Conservation (phyloP, 2,329 filamentous ascomycete genomes). For the Pseudogymnoascus sp. region DNA sequence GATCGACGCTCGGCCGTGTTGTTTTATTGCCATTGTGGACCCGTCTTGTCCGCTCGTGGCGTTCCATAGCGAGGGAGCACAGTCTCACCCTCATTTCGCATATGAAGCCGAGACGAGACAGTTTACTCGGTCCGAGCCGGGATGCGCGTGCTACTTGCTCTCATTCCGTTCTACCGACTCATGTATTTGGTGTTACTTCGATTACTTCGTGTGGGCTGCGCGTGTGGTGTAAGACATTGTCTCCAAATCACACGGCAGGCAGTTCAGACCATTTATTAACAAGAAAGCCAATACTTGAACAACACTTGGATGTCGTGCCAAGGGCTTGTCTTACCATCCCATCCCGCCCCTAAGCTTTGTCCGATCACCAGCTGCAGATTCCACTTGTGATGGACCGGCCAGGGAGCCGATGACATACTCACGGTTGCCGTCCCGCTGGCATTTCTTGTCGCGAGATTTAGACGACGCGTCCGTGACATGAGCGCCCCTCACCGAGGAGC, state of each 20-base stretch:
- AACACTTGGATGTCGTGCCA: background rate
- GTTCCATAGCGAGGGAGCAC: background rate
- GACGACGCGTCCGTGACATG: slow-evolving; percentile 1
- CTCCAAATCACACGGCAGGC: background rate
- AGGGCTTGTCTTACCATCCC: slow-evolving; percentile 2
- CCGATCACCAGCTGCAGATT: slow-evolving; percentile 3
- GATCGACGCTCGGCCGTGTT: background rate
- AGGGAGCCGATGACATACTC: background rate
- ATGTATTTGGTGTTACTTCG: background rate
- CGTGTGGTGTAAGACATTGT: background rate
- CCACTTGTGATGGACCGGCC: background rate
- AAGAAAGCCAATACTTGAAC: background rate
- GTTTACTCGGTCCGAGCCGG: background rate
- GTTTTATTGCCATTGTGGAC: background rate
- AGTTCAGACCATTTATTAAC: background rate
- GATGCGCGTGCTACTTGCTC: slow-evolving; percentile 4
- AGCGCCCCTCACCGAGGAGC: background rate
- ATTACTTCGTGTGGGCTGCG: background rate
- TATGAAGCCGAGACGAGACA: slow-evolving; percentile 3
- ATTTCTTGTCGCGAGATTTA: background rate
- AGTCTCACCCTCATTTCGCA: slow-evolving; percentile 1
- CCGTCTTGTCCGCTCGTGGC: background rate
- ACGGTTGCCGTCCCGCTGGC: background rate
- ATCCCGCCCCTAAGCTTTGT: background rate
- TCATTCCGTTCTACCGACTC: slow-evolving; percentile 3